A percentile compares a stretch with the other conserved stretches of the same genome.
Evolutionary conservation across 495 filamentous ascomycete species (phyloP).

Genomic region (Aspergillus wentii): DNA sequence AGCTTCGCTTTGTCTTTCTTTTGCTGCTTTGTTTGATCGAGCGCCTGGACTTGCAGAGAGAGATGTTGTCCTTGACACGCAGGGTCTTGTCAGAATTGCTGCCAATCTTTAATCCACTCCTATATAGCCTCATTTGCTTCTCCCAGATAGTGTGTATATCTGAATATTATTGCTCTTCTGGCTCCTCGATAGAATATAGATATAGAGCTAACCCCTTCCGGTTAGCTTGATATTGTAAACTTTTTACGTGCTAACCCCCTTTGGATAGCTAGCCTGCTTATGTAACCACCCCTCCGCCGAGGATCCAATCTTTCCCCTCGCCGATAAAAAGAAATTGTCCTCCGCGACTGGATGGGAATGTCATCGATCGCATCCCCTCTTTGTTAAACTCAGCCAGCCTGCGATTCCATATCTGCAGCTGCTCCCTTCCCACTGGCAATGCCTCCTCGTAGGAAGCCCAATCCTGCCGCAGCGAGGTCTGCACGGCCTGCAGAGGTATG

Average conservation of each 20-base stretch:
- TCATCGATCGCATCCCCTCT: background rate
- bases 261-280: conserved; percentile 11
- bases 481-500: conserved; percentile 20
- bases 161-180: too few relatives aligned
- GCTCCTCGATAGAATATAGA: too few relatives aligned
- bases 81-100: too few relatives aligned
- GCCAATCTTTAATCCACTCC: too few relatives aligned
- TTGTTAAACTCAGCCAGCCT: background rate
- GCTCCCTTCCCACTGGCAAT: too few relatives aligned
- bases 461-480: conserved; percentile 13
- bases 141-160: too few relatives aligned
- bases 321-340: conserved; percentile 22
- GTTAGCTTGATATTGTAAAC: conserved; percentile 4
- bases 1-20: too few relatives aligned
- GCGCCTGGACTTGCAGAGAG: too few relatives aligned
- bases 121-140: too few relatives aligned
- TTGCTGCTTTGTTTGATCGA: too few relatives aligned
- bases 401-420: background rate
- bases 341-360: too few relatives aligned
- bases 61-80: too few relatives aligned
- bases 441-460: conserved; percentile 22
- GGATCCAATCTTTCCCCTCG: conserved; percentile 16
- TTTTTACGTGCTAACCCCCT: conserved; percentile 2
- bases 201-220: background rate
- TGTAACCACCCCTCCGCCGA: conserved; percentile 12